phyloP scores from a whole-genome alignment of 495 filamentous ascomycete genomes.

The Talaromyces borbonicus region DNA sequence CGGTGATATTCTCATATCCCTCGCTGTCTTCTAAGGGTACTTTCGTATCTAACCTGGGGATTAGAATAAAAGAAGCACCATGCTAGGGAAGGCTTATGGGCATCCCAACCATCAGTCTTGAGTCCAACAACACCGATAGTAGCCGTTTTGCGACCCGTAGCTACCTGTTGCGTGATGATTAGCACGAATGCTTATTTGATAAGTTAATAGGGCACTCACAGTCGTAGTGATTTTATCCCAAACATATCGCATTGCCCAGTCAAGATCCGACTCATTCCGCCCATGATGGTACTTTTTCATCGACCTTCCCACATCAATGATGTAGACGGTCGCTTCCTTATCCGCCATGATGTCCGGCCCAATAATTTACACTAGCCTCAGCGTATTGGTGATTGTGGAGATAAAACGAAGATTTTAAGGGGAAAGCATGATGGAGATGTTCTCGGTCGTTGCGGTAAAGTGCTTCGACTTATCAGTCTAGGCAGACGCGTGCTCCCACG shows the following conservation, averaged over 20 bases:
- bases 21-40: slow-evolving; percentile 55
- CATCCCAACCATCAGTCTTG: slow-evolving; percentile 56
- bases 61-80: neutral
- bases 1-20: slow-evolving; percentile 66
- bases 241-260: slow-evolving; percentile 85
- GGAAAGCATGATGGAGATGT: neutral
- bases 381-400: neutral
- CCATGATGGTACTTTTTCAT: slow-evolving; percentile 70
- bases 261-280: slow-evolving; percentile 71
- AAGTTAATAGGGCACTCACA: slow-evolving; percentile 25
- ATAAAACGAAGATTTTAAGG: neutral
- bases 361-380: neutral
- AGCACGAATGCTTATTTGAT: neutral
- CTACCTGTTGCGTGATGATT: slow-evolving; percentile 42
- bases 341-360: slow-evolving; percentile 57
- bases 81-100: neutral
- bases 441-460: neutral
- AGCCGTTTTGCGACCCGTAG: slow-evolving; percentile 73
- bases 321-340: slow-evolving; percentile 89
- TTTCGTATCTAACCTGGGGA: slow-evolving; percentile 41
- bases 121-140: slow-evolving; percentile 73
- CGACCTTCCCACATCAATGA: slow-evolving; percentile 75
- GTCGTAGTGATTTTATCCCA: slow-evolving; percentile 92
- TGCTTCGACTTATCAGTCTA: neutral
- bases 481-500: slow-evolving; percentile 3